Evolutionary conservation across 2,329 filamentous ascomycete species (phyloP).

Genomic region (Cercospora zeae-maydis): DNA sequence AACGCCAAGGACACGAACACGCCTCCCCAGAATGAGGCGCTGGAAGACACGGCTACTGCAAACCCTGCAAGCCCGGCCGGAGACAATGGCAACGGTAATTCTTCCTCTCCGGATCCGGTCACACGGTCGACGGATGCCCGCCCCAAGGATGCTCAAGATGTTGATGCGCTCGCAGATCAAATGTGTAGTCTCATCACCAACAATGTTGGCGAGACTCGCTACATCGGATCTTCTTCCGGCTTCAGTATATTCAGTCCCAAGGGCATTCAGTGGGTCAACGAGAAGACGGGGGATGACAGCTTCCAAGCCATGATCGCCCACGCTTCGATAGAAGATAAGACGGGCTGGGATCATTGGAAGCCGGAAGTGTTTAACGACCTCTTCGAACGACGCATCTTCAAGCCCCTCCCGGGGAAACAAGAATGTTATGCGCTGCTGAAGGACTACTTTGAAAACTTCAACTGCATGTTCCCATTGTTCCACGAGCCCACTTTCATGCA

Average conservation of each 20-base stretch:
- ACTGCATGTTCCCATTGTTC: constrained; percentile 96
- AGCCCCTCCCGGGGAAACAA: constrained; percentile 75
- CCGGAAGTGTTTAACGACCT: constrained; percentile 95
- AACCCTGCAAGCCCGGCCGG: constrained; percentile 4
- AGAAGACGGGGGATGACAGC: constrained; percentile 91
- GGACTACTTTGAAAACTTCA: constrained; percentile 98
- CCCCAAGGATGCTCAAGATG: constrained; percentile 15
- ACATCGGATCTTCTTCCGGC: constrained; percentile 93
- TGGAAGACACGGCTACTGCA: constrained; percentile 5
- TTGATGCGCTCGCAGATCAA: constrained; percentile 81
- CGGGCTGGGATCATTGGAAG: constrained; percentile 97
- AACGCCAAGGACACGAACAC: constrained; percentile 16
- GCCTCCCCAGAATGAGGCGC: constrained; percentile 10
- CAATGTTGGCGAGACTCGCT: constrained; percentile 88
- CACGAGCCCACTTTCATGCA: constrained; percentile 99
- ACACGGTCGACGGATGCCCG: constrained; percentile 5
- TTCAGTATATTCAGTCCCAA: constrained; percentile 99
- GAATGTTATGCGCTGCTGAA: constrained; percentile 83
- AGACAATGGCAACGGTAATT: constrained; percentile 6
- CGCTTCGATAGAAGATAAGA: constrained; percentile 78
- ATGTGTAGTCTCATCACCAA: constrained; percentile 98
- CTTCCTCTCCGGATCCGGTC: constrained; percentile 13
- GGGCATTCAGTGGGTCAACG: constrained; percentile 96
- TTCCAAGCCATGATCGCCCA: constrained; percentile 95
- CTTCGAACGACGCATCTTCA: constrained; percentile 80